Conservation (phyloP, 169 alveolate species). For the Plasmodium knowlesi region DNA sequence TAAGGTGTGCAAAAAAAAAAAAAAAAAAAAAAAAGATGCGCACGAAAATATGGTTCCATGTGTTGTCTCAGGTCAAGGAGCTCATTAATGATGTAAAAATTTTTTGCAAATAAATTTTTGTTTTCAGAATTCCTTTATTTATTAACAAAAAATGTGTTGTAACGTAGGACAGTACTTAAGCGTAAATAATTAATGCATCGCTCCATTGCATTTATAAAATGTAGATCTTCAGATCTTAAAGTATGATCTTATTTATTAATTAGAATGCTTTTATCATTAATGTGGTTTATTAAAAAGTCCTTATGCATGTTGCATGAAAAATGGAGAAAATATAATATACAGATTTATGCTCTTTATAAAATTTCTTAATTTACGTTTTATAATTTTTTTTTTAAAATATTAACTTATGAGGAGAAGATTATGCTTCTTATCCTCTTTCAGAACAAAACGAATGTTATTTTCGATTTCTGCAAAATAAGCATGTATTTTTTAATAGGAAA, state of each 20-base stretch:
- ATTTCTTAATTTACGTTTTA: neutral
- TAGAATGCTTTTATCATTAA: neutral
- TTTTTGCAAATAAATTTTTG: neutral
- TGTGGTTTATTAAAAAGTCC: neutral
- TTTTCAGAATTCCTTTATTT: neutral
- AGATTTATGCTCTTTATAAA: neutral
- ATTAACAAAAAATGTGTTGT: slow-evolving; percentile 1
- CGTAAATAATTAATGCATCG: neutral
- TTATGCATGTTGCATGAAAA: neutral
- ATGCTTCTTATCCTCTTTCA: neutral
- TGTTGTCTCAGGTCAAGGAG: neutral
- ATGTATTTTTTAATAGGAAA: neutral
- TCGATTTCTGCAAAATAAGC: neutral
- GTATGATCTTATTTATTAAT: neutral
- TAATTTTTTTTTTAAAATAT: neutral
- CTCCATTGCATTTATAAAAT: neutral
- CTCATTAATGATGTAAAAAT: slow-evolving; percentile 14
- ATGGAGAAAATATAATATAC: neutral
- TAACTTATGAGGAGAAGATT: neutral
- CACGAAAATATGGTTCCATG: neutral
- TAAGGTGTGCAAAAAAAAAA: neutral
- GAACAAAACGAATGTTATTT: neutral
- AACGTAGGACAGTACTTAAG: neutral
- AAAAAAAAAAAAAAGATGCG: neutral
- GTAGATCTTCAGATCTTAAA: neutral